Percentiles rank a stretch among this genome's conserved stretches.
phyloP scores from a whole-genome alignment of 306 rosid species.

The Sindora glabra region DNA sequence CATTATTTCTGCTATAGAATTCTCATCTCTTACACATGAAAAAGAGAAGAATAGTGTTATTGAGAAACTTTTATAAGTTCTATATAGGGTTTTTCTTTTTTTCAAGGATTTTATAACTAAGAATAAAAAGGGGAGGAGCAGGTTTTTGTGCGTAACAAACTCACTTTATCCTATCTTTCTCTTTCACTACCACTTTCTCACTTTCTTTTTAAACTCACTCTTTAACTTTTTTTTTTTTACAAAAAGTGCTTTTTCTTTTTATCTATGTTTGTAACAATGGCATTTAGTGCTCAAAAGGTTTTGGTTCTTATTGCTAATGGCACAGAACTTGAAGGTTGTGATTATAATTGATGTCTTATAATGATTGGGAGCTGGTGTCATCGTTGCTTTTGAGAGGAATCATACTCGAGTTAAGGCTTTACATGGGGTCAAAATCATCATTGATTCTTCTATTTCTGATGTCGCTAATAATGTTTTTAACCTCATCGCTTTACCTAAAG shows the following conservation, averaged over 20 bases:
- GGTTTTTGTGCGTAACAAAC: too few species aligned
- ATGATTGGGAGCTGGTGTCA: conserved; percentile 85
- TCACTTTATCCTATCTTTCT: too few species aligned
- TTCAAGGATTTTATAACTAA: too few species aligned
- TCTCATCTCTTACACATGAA: too few species aligned
- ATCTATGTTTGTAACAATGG: conserved; percentile 32
- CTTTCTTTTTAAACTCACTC: conserved; percentile 11
- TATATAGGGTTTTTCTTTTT: too few species aligned
- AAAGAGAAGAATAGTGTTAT: too few species aligned
- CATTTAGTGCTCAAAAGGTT: conserved; percentile 31
- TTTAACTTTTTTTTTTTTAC: background rate
- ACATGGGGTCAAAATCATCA: conserved; percentile 64
- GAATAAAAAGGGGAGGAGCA: too few species aligned
- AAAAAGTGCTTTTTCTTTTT: conserved; percentile 20
- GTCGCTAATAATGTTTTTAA: conserved; percentile 45
- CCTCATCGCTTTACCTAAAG: conserved; percentile 85
- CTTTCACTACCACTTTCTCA: conserved; percentile 10
- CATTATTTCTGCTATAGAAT: too few species aligned
- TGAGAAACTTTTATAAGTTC: too few species aligned
- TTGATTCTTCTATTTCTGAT: conserved; percentile 61
- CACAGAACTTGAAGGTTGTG: conserved; percentile 88
- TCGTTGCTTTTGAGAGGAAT: conserved; percentile 63
- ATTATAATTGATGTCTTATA: conserved; percentile 75
- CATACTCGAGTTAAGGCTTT: conserved; percentile 58
- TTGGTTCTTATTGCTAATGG: conserved; percentile 85